Evolutionary conservation across 2,329 filamentous ascomycete genomes (phyloP), one percentile per base, ranked within the genome.

Genomic region (Paracorniculantispora psalliotae): DNA sequence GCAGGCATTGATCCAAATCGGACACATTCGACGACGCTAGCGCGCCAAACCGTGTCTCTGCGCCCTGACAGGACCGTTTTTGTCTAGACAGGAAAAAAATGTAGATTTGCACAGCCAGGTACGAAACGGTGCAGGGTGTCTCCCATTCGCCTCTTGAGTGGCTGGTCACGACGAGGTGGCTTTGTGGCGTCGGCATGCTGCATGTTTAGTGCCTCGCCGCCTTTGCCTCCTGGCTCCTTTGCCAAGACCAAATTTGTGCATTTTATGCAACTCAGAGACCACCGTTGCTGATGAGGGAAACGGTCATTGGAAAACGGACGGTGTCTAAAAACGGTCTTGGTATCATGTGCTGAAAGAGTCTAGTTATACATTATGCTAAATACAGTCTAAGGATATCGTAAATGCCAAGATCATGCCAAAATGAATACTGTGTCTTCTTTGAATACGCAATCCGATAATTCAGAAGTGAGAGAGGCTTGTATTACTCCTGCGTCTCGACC

Each of bases 1-100:
- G n/a, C 17, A 26, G 9, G 15, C 12, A 23, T 21, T 19, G 4
- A 28, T 19, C 23, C 23, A 28, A 48, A 47, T 12, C 1, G 30
- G 53, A 37, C 30, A 56, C 21, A 28, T 48, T 28, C 17, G 26
- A 37, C 41, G 43, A 47, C 2, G 43, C 28, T 19, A 56, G 13
- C 9, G 23, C 43, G 53, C 53, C 53, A 48, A 48, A 48, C n/a
- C 43, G 53, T 21, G 53, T 41, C 52, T 48, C 21, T 56, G 43
- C 43, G 30, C 43, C 43, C 43, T 47, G 33, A 26, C 19, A 39
- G 21, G 30, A 33, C 30, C 12, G 37, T 19, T 19, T 15, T 17
- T 41, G 37, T n/a, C n/a, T n/a, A n/a, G n/a, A n/a, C n/a, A n/a
- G n/a, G 37, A 4, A 6, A 41, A 41, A 19, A 41, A 13, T 6